A percentile compares a stretch with the other conserved stretches of the same genome.
These are phyloP conservation scores for Coriaria nepalensis DNA, from an alignment of 306 rosid species.

Conservation along the genomic window DNA sequence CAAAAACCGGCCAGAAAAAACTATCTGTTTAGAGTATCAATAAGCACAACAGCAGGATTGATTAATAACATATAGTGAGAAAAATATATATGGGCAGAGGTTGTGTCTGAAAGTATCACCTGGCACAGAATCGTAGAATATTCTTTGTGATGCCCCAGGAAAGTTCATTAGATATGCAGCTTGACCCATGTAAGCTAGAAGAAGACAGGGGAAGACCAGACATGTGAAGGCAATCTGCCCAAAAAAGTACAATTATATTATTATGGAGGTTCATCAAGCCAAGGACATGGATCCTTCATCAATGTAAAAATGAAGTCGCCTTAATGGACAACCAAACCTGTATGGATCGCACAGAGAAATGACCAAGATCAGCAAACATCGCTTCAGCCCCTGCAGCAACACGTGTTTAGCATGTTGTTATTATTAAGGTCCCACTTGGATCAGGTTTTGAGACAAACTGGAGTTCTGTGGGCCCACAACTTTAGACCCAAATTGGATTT, in stretches of 20 bases:
- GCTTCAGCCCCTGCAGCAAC: conserved; percentile 81
- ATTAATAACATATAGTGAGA: not conserved
- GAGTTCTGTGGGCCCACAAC: no score
- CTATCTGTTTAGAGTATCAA: conserved; percentile 30
- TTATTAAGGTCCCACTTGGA: no score
- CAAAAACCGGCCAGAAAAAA: conserved; percentile 92
- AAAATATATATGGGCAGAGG: conserved; percentile 9
- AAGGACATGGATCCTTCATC: conserved; percentile 4
- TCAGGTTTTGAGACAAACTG: no score
- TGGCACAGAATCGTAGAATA: conserved; percentile 86
- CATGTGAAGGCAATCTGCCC: conserved; percentile 73
- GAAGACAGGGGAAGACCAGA: conserved; percentile 92
- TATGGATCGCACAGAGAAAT: conserved; percentile 72
- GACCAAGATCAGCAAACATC: conserved; percentile 98
- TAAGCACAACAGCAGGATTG: not conserved
- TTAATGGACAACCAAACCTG: conserved; percentile 35
- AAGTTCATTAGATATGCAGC: conserved; percentile 66
- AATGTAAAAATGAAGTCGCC: conserved; percentile 12
- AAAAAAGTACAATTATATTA: no score
- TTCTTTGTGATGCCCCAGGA: conserved; percentile 30
- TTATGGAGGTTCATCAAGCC: no score
- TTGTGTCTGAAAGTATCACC: conserved; percentile 35
- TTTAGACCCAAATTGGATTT: no score
- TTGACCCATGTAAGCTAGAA: conserved; percentile 94
- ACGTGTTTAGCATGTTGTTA: no score